Evolutionary conservation across 1,284 basidiomycete species (phyloP).

Genomic region (Melanopsichium pennsylvanicum): DNA sequence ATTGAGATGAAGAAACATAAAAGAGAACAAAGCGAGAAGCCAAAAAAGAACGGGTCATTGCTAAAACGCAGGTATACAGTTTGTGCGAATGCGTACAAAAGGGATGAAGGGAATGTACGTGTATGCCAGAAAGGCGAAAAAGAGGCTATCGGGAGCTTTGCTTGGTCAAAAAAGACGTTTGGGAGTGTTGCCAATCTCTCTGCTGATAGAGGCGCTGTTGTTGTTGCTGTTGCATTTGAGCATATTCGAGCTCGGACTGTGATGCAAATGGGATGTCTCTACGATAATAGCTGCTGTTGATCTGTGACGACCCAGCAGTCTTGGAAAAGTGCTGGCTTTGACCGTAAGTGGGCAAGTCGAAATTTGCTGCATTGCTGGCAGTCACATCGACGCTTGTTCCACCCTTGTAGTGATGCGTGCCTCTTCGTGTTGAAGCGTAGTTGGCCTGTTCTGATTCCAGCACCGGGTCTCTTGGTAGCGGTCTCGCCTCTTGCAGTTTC

Average conservation of each 20-base stretch:
- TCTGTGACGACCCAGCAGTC: too few species aligned
- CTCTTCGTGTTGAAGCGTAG: slow-evolving; percentile 17
- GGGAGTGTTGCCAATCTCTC: slow-evolving; percentile 1
- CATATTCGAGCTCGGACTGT: slow-evolving; percentile 2
- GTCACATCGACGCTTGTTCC: not conserved
- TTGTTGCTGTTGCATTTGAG: not conserved
- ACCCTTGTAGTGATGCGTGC: slow-evolving; percentile 12
- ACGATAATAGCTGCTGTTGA: not conserved
- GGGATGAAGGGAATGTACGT: not conserved
- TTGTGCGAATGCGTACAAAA: too few species aligned
- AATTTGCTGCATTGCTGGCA: not conserved
- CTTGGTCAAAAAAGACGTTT: slow-evolving; percentile 7
- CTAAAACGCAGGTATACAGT: too few species aligned
- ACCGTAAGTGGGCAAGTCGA: slow-evolving; percentile 4
- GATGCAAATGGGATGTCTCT: slow-evolving; percentile 12
- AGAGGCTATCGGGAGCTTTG: not conserved
- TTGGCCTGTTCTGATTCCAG: slow-evolving; percentile 24
- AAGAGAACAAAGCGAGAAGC: too few species aligned
- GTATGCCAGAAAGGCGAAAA: not conserved
- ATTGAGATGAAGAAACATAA: too few species aligned
- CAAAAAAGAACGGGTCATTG: too few species aligned
- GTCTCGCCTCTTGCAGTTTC: slow-evolving; percentile 20
- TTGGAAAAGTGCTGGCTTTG: slow-evolving; percentile 1
- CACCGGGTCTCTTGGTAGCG: slow-evolving; percentile 12
- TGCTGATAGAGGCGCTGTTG: not conserved